Percentiles rank a stretch among this genome's conserved stretches.
Conservation (phyloP, 371 early-diverging fungal genomes). For the Zopfochytrium polystomum region DNA sequence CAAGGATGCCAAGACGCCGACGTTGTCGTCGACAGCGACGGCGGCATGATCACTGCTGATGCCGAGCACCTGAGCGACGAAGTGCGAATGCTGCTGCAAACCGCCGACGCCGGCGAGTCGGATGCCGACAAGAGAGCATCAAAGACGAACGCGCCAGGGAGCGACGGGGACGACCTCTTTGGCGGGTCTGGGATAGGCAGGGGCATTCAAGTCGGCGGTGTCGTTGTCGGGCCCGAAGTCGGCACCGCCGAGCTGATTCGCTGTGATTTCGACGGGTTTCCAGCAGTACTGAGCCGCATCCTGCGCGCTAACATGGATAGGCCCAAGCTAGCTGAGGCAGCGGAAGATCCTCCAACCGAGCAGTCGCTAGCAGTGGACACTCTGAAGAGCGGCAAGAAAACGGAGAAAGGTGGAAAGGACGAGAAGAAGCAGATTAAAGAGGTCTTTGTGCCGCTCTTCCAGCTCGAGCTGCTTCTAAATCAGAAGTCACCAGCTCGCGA, state of each 20-base stretch:
- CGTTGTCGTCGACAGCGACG: slow-evolving; percentile 42
- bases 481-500: slow-evolving; percentile 10
- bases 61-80: neutral
- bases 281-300: slow-evolving; percentile 42
- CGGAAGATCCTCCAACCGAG: slow-evolving; percentile 39
- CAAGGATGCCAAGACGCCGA: slow-evolving; percentile 47
- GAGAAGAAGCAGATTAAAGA: slow-evolving; percentile 7
- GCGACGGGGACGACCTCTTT: neutral
- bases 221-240: slow-evolving; percentile 47
- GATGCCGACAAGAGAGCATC: neutral
- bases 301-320: slow-evolving; percentile 20
- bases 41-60: slow-evolving; percentile 27
- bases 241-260: slow-evolving; percentile 40
- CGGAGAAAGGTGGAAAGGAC: neutral
- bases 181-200: neutral
- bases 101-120: neutral
- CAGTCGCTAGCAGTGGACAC: neutral
- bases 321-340: slow-evolving; percentile 38
- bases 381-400: neutral
- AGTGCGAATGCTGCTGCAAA: neutral
- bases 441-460: slow-evolving; percentile 41
- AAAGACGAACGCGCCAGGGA: neutral
- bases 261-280: slow-evolving; percentile 51
- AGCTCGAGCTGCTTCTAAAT: slow-evolving; percentile 45
- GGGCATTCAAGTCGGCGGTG: slow-evolving; percentile 48